Base-by-base conservation (phyloP, 345 rosid species). In the Brassica napus region DNA sequence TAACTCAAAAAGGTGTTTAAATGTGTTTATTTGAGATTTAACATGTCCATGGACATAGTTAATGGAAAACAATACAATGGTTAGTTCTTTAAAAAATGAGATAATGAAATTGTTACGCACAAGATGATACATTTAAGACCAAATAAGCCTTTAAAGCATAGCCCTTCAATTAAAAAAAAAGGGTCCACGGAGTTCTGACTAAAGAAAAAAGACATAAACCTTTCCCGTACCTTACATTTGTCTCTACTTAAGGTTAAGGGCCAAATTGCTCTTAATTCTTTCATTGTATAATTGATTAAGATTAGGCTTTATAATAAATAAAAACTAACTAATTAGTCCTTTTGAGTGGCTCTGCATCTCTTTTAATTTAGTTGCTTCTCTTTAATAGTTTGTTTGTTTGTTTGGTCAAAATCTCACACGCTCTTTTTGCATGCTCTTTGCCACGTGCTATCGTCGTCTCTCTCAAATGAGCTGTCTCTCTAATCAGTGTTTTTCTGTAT, bases 391-490 rank as follows among this genome's bases (percentile, higher is more conserved):
- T 42, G 32, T n/a, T 6, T 11, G 57, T 52, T 49, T 24, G 72
- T 72, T 78, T 78, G 82, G 82, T 72, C 77, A 78, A 78, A 69
- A 74, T 80, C 83, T 74, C 54, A 54, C 18, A 74, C 71, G 63
- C 79, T 80, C 72, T 81, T 76, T 76, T 54, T 75, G 76, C 83
- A 80, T 81, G 83, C 72, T 71, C 74, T 59, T 60, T 76, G 77
- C 67, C 83, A 81, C 83, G 83, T 81, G 77, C 81, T 81, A 18
- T 59, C 84, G 3, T 76, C 59, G 8, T 76, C 83, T 72, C 68
- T 76, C 73, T 59, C 70, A 42, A 68, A 76, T 81, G 77, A 81
- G 83, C 83, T 81, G 83, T 65, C 77, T 65, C 35, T 44, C 69
- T 66, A 78, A 65, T 32, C 2, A 79, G 68, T 68, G 62, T 49